Conservation (phyloP, 805 yeast species). For the Saccharomycopsis selenospora region DNA sequence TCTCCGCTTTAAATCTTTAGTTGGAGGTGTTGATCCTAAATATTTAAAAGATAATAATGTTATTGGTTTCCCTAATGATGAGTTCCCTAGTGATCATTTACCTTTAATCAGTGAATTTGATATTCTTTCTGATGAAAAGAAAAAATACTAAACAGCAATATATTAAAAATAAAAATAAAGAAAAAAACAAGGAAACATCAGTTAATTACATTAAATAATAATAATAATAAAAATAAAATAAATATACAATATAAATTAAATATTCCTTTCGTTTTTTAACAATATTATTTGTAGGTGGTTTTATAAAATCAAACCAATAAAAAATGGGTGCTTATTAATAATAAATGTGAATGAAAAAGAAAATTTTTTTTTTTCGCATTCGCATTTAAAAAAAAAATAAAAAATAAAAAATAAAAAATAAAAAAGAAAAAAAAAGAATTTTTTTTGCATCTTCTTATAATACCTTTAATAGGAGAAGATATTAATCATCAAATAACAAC, state of each 20-base stretch:
- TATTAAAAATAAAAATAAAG: too few species aligned
- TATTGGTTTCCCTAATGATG: conserved; percentile 33
- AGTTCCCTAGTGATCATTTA: conserved; percentile 40
- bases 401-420: neutral
- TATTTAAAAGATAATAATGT: conserved; percentile 27
- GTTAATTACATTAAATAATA: too few species aligned
- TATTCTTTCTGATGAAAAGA: too few species aligned
- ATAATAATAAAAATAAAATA: too few species aligned
- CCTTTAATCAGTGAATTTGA: conserved; percentile 27
- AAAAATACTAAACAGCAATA: too few species aligned
- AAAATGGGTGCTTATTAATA: conserved; percentile 1
- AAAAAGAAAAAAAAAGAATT: neutral
- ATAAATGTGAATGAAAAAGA: neutral
- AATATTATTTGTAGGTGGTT: too few species aligned
- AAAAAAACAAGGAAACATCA: too few species aligned
- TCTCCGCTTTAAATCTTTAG: conserved; percentile 27
- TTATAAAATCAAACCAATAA: too few species aligned
- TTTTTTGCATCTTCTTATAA: neutral
- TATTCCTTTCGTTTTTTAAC: too few species aligned
- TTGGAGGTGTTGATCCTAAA: conserved; percentile 33
- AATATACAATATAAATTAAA: too few species aligned
- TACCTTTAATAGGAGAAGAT: too few species aligned
- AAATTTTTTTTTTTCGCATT: neutral
- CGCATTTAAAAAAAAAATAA: neutral
- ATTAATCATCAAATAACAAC: too few species aligned